Percentiles rank a stretch among this genome's conserved stretches.
phyloP scores from a whole-genome alignment of 805 yeast genomes.

The Kodamaea fukazawae region DNA sequence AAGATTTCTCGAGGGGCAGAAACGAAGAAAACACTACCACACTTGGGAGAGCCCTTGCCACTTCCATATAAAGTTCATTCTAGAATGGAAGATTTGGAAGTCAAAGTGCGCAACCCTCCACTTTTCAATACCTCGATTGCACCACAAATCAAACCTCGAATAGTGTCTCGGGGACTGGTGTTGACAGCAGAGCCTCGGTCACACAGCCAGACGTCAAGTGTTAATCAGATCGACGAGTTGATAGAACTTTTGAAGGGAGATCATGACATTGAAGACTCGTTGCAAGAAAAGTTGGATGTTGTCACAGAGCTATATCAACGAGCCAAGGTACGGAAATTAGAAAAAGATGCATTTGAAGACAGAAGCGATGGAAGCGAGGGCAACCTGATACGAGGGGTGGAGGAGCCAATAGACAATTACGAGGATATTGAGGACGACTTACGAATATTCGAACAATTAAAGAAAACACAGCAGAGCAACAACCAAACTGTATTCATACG shows the following conservation, averaged over 20 bases:
- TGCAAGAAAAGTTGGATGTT: constrained; percentile 6
- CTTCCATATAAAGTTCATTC: constrained; percentile 26
- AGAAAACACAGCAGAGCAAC: not conserved
- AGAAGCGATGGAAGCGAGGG: too few species aligned
- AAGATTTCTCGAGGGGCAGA: constrained; percentile 8
- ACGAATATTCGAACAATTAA: constrained; percentile 3
- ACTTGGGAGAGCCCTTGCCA: constrained; percentile 37
- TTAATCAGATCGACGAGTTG: constrained; percentile 4
- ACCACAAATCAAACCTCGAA: not conserved
- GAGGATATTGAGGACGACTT: not conserved
- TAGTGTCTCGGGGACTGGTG: too few species aligned
- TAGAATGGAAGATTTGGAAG: not conserved
- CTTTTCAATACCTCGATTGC: not conserved
- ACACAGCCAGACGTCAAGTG: too few species aligned
- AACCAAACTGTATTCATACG: not conserved
- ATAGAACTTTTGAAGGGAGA: constrained; percentile 6
- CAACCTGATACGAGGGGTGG: too few species aligned
- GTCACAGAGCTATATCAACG: constrained; percentile 5
- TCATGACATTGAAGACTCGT: constrained; percentile 2
- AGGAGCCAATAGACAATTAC: too few species aligned
- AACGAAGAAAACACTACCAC: constrained; percentile 11
- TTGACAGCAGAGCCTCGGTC: too few species aligned
- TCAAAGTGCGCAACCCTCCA: not conserved
- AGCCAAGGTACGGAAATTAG: constrained; percentile 1
- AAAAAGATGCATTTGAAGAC: not conserved